A percentile compares a stretch with the other conserved stretches of the same genome.
These are phyloP conservation scores for Tuber microsphaerosporum DNA, from an alignment of 495 filamentous ascomycete species.

Conservation along the genomic window DNA sequence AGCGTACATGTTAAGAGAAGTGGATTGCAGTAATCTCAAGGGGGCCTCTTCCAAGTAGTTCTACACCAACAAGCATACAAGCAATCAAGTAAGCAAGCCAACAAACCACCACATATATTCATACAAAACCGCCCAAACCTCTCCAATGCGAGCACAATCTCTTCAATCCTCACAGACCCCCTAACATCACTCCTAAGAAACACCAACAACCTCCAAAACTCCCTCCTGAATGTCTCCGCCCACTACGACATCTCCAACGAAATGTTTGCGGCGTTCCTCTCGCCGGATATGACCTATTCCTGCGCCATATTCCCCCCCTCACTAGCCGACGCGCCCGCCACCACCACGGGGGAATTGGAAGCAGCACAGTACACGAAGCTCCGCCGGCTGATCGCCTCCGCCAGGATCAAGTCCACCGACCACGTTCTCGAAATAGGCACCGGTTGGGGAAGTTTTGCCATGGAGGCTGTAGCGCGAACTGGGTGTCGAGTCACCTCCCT, in stretches of 20 bases:
- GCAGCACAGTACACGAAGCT: slow-evolving; percentile 62
- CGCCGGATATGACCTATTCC: slow-evolving; percentile 68
- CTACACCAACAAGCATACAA: neutral
- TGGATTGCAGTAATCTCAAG: slow-evolving; percentile 56
- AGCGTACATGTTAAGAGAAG: slow-evolving; percentile 63
- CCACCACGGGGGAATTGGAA: slow-evolving; percentile 46
- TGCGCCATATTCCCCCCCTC: slow-evolving; percentile 59
- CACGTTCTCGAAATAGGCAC: slow-evolving; percentile 65
- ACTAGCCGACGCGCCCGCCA: slow-evolving; percentile 30
- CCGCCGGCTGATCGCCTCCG: slow-evolving; percentile 53
- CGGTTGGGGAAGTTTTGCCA: slow-evolving; percentile 63
- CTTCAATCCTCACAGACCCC: slow-evolving; percentile 52
- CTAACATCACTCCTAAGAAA: slow-evolving; percentile 51
- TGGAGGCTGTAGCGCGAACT: slow-evolving; percentile 54
- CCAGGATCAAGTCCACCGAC: slow-evolving; percentile 55
- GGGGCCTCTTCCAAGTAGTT: slow-evolving; percentile 56
- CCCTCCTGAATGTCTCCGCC: slow-evolving; percentile 58
- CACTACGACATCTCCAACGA: slow-evolving; percentile 71
- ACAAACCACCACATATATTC: slow-evolving; percentile 49
- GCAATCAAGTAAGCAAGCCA: slow-evolving; percentile 1
- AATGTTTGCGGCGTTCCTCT: slow-evolving; percentile 66
- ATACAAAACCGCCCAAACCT: slow-evolving; percentile 55
- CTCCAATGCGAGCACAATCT: slow-evolving; percentile 52
- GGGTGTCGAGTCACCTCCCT: slow-evolving; percentile 58
- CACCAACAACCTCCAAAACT: slow-evolving; percentile 59